Conservation (phyloP, 305 asterid species). For the Solanum hybrid region DNA sequence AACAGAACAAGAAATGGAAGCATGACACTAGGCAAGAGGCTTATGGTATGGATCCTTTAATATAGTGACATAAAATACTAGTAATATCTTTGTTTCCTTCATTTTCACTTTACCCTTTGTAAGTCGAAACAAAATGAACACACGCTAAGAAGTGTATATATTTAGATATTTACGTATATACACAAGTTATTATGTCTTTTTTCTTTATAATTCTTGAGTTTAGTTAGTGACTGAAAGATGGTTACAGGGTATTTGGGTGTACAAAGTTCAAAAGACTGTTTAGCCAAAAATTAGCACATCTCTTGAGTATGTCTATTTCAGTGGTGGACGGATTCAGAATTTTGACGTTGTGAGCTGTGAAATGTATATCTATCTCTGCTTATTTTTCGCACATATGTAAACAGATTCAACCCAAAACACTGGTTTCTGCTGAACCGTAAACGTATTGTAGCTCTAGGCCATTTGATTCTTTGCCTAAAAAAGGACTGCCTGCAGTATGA, state of each 20-base stretch:
- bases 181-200: too few species aligned
- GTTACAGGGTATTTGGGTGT: neutral
- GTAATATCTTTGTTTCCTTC: neutral
- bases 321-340: neutral
- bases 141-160: neutral
- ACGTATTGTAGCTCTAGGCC: neutral
- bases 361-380: neutral
- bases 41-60: neutral
- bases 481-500: neutral
- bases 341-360: neutral
- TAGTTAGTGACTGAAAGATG: neutral
- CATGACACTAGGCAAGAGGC: neutral
- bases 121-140: neutral
- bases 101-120: neutral
- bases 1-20: neutral
- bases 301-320: neutral
- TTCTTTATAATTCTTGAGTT: neutral
- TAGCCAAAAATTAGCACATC: neutral
- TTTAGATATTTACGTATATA: neutral
- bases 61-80: neutral
- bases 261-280: neutral
- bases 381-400: neutral
- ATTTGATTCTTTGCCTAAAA: neutral
- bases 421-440: neutral
- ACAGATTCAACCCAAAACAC: neutral